phyloP scores from a whole-genome alignment of 129 eudicot species.

The Erigeron canadensis region DNA sequence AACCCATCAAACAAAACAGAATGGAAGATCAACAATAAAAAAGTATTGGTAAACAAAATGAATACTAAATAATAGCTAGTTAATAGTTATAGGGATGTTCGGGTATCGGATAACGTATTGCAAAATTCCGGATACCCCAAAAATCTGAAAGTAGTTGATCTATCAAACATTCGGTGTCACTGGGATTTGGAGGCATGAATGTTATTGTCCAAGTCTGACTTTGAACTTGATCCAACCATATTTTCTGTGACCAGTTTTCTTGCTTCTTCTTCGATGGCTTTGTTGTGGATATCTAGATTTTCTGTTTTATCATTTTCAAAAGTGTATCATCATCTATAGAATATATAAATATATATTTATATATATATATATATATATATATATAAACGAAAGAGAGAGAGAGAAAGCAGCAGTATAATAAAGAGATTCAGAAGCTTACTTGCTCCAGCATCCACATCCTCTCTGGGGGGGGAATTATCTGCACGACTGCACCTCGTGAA shows the following conservation, averaged over 20 bases:
- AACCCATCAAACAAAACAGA: too few species aligned
- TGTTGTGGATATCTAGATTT: slow-evolving; percentile 40
- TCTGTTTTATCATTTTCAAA: slow-evolving; percentile 34
- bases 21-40: too few species aligned
- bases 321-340: slow-evolving; percentile 2
- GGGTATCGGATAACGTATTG: too few species aligned
- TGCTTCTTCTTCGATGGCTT: slow-evolving; percentile 74
- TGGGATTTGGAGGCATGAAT: slow-evolving; percentile 29
- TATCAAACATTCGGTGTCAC: slow-evolving; percentile 46
- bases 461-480: slow-evolving; percentile 30
- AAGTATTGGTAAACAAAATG: too few species aligned
- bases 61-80: too few species aligned
- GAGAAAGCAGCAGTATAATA: not conserved
- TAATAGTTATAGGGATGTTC: too few species aligned
- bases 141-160: too few species aligned
- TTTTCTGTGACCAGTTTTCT: slow-evolving; percentile 68
- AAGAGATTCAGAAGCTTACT: slow-evolving; percentile 26
- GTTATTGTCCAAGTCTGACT: slow-evolving; percentile 43
- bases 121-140: too few species aligned
- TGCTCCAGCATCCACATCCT: slow-evolving; percentile 26
- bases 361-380: too few species aligned
- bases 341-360: not conserved
- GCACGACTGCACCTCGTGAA: slow-evolving; percentile 64
- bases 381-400: too few species aligned
- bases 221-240: slow-evolving; percentile 57